Evolutionary conservation across 495 filamentous ascomycete genomes (phyloP).

Genomic region (Tetracladium marchalianum): DNA sequence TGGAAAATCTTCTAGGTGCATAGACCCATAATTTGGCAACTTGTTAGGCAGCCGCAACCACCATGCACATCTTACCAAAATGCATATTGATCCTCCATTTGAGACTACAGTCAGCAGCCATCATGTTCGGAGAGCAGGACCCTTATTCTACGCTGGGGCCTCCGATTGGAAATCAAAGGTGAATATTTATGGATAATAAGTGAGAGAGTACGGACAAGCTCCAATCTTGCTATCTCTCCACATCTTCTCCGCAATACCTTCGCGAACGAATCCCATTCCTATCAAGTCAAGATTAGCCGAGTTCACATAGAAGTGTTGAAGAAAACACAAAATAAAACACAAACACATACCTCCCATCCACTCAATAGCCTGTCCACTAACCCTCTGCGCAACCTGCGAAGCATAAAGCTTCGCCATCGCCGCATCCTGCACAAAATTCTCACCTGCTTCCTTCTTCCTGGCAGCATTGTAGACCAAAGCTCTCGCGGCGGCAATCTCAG

Average conservation of each 20-base stretch:
- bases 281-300: neutral
- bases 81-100: no score
- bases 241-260: slow-evolving; percentile 97
- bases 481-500: slow-evolving; percentile 82
- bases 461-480: slow-evolving; percentile 95
- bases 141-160: no score
- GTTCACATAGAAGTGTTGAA: neutral
- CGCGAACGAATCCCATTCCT: slow-evolving; percentile 65
- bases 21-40: no score
- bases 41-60: no score
- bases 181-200: no score
- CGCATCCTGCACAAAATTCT: slow-evolving; percentile 89
- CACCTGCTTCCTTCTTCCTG: slow-evolving; percentile 93
- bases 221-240: slow-evolving; percentile 98
- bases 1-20: no score
- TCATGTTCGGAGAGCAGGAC: no score
- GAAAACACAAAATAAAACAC: slow-evolving; percentile 20
- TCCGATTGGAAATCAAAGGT: no score
- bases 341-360: slow-evolving; percentile 97
- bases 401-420: slow-evolving; percentile 98
- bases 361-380: slow-evolving; percentile 80
- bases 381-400: slow-evolving; percentile 83
- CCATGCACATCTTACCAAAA: no score
- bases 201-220: slow-evolving; percentile 28
- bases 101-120: no score